Percentiles rank a stretch among this genome's conserved stretches.
Conservation (phyloP, 139 green algal species). For the Nannochloris sp. region DNA sequence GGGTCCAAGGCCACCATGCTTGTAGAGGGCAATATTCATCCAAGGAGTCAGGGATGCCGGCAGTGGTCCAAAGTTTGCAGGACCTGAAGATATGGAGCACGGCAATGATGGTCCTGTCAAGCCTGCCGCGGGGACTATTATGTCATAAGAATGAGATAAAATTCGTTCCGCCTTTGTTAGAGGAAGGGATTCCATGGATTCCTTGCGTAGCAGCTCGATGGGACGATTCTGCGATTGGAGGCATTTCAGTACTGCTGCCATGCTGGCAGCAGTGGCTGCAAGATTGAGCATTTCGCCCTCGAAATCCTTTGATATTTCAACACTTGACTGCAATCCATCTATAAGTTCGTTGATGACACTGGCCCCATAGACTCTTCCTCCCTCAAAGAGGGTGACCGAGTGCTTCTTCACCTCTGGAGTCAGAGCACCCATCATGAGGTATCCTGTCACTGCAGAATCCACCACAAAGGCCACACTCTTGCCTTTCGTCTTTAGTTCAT, state of each 20-base stretch:
- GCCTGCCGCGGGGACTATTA: constrained; percentile 57
- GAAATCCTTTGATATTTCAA: constrained; percentile 40
- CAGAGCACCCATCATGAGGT: constrained; percentile 87
- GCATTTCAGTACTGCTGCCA: constrained; percentile 44
- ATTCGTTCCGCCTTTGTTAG: constrained; percentile 42
- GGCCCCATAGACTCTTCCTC: constrained; percentile 63
- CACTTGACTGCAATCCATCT: constrained; percentile 38
- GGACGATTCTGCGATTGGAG: constrained; percentile 16
- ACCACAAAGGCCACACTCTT: constrained; percentile 71
- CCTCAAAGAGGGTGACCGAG: constrained; percentile 69
- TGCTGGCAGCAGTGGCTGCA: constrained; percentile 24
- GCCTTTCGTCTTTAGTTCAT: not conserved
- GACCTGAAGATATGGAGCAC: constrained; percentile 28
- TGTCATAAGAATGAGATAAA: constrained; percentile 60
- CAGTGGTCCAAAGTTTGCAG: constrained; percentile 54
- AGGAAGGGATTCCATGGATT: constrained; percentile 61
- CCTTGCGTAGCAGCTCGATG: constrained; percentile 76
- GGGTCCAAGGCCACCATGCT: constrained; percentile 36
- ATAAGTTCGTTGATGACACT: constrained; percentile 62
- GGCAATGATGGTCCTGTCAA: constrained; percentile 61
- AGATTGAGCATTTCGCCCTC: constrained; percentile 68
- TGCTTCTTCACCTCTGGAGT: constrained; percentile 29
- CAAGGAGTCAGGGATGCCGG: constrained; percentile 53
- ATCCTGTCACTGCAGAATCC: constrained; percentile 77
- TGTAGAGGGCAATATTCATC: constrained; percentile 66